These are phyloP conservation scores for Xerocomus potaroensis DNA, from an alignment of 768 basidiomycete genomes.

Conservation along the genomic window DNA sequence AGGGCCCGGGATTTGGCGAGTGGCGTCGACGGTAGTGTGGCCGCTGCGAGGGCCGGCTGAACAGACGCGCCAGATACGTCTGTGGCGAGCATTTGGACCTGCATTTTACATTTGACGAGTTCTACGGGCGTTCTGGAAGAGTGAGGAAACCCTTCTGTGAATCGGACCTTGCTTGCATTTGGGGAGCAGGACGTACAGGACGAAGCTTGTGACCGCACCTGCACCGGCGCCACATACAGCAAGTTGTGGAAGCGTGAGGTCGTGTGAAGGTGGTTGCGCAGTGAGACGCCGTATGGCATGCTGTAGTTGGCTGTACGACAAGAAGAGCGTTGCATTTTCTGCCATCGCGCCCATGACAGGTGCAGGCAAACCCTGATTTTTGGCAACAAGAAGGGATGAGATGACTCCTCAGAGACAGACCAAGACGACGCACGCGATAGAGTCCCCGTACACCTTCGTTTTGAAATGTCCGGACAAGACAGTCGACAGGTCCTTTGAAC, in stretches of 20 bases:
- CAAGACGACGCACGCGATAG: conserved; percentile 63
- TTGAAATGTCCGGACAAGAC: conserved; percentile 73
- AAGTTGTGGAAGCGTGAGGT: conserved; percentile 63
- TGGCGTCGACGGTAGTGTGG: conserved; percentile 7
- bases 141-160: no score
- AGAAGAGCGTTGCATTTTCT: conserved; percentile 86
- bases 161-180: no score
- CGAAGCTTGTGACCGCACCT: conserved; percentile 80
- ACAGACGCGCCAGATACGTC: conserved; percentile 13
- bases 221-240: conserved; percentile 83
- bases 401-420: background rate
- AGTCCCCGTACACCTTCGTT: conserved; percentile 81
- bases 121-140: conserved; percentile 80
- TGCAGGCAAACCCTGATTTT: conserved; percentile 89
- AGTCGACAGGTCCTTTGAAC: conserved; percentile 87
- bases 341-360: conserved; percentile 90
- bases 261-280: conserved; percentile 32
- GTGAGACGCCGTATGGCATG: conserved; percentile 46
- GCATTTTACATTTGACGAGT: conserved; percentile 97
- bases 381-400: conserved; percentile 1
- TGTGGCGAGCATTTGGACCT: conserved; percentile 79
- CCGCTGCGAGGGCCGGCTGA: conserved; percentile 10
- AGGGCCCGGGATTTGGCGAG: conserved; percentile 32
- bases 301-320: conserved; percentile 79
- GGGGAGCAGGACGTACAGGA: conserved; percentile 74